Evolutionary conservation across 164 flowering plant genomes (phyloP).

Genomic region (Hamamelis virginiana): DNA sequence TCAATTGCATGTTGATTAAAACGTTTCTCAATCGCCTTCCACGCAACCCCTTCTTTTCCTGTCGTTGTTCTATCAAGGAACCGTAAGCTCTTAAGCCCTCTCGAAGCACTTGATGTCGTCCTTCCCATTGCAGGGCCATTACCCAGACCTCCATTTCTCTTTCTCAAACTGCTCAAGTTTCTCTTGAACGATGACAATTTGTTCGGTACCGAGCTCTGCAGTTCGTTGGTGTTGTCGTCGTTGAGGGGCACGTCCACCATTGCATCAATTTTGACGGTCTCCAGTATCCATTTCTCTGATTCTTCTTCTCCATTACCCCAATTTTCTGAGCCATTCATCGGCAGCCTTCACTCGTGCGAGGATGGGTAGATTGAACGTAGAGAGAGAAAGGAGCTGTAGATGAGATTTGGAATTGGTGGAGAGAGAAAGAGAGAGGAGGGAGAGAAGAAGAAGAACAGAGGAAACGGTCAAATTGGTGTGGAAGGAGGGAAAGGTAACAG

Average conservation of each 20-base stretch:
- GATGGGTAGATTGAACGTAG: background rate
- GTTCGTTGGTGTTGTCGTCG: conserved; percentile 6
- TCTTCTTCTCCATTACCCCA: conserved; percentile 9
- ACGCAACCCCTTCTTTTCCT: conserved; percentile 72
- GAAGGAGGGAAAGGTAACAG: background rate
- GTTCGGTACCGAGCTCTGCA: background rate
- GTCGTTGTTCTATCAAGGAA: conserved; percentile 65
- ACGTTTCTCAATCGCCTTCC: conserved; percentile 71
- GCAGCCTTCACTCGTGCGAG: background rate
- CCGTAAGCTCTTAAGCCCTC: conserved; percentile 62
- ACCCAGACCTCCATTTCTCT: conserved; percentile 17
- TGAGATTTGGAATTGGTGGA: background rate
- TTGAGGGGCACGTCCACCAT: conserved; percentile 29
- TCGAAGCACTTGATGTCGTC: conserved; percentile 40
- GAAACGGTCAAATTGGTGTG: background rate
- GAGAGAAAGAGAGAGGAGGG: background rate
- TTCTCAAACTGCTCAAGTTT: conserved; percentile 20
- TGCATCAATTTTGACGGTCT: conserved; percentile 39
- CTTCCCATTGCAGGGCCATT: conserved; percentile 29
- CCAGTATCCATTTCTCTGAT: conserved; percentile 47
- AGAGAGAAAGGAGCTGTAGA: conserved; percentile 5
- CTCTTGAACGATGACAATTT: conserved; percentile 8
- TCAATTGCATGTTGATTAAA: conserved; percentile 52
- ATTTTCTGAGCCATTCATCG: background rate
- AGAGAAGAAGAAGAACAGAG: background rate